A percentile compares a stretch with the other conserved stretches of the same genome.
Evolutionary conservation across 2,329 filamentous ascomycete species (phyloP).

Genomic region (Cryphonectria naterciae): DNA sequence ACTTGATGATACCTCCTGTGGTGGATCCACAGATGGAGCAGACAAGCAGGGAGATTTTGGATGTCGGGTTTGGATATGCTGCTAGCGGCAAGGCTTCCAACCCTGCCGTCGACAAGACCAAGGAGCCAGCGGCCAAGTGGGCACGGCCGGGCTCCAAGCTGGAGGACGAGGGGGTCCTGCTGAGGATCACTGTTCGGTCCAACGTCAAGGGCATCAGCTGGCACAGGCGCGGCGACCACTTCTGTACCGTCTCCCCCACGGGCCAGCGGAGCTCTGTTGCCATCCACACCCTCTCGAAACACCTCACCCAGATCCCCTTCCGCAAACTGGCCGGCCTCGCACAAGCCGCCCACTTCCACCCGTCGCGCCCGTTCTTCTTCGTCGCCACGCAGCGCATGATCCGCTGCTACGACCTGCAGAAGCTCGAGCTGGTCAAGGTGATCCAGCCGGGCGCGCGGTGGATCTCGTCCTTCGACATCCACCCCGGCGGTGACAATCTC

Average conservation of each 20-base stretch:
- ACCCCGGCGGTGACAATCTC: conserved; percentile 90
- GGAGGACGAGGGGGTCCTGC: conserved; percentile 76
- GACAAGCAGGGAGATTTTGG: conserved; percentile 74
- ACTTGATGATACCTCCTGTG: conserved; percentile 77
- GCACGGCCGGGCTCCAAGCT: conserved; percentile 74
- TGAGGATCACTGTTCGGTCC: conserved; percentile 79
- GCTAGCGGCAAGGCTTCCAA: conserved; percentile 60
- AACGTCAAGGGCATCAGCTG: conserved; percentile 87
- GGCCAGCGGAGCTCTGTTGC: conserved; percentile 81
- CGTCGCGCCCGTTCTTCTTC: conserved; percentile 89
- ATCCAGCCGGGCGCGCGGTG: conserved; percentile 90
- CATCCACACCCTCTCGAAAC: conserved; percentile 93
- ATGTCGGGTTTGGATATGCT: conserved; percentile 91
- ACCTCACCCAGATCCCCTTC: conserved; percentile 94
- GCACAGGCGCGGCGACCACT: conserved; percentile 93
- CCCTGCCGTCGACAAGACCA: conserved; percentile 62
- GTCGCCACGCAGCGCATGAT: conserved; percentile 94
- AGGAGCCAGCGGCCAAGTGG: conserved; percentile 82
- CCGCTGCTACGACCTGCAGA: conserved; percentile 89
- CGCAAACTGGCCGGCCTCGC: conserved; percentile 73
- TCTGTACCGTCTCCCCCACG: conserved; percentile 85
- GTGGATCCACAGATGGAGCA: conserved; percentile 75
- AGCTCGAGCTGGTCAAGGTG: conserved; percentile 89
- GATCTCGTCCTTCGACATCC: conserved; percentile 94
- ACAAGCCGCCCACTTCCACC: conserved; percentile 93